Percentiles rank a stretch among this genome's conserved stretches.
Conservation (phyloP, 192 early-diverging fungal genomes). For the Rhizophlyctis rosea region DNA sequence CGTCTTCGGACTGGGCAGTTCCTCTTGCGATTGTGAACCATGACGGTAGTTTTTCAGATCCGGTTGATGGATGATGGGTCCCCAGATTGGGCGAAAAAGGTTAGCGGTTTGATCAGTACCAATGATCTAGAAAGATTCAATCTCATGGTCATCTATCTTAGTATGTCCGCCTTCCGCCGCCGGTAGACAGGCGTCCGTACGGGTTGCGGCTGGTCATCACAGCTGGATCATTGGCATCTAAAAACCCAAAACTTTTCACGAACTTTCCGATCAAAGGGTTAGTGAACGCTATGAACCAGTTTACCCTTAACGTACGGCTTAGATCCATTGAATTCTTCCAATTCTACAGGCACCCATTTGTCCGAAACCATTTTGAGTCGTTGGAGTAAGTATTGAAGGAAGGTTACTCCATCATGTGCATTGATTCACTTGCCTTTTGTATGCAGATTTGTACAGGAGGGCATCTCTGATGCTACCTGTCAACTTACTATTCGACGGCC, state of each 20-base stretch:
- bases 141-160: conserved; percentile 21
- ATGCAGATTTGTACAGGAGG: conserved; percentile 5
- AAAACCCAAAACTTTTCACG: conserved; percentile 69
- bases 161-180: conserved; percentile 76
- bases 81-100: conserved; percentile 49
- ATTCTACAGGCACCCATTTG: conserved; percentile 1
- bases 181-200: conserved; percentile 51
- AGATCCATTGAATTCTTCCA: conserved; percentile 16
- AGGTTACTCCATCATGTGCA: conserved; percentile 25
- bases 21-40: too few relatives aligned
- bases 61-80: conserved; percentile 59
- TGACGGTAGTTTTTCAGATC: conserved; percentile 47
- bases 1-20: too few relatives aligned
- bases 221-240: conserved; percentile 71
- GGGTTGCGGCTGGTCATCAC: conserved; percentile 76
- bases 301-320: conserved; percentile 10
- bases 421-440: conserved; percentile 9
- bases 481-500: conserved; percentile 62
- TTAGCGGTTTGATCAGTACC: too few relatives aligned
- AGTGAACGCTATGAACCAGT: conserved; percentile 1
- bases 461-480: conserved; percentile 52
- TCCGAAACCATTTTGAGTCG: conserved; percentile 23
- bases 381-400: conserved; percentile 40
- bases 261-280: conserved; percentile 84
- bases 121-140: not conserved